Conservation (phyloP, 2,329 filamentous ascomycete genomes). For the Scedosporium aurantiacum region DNA sequence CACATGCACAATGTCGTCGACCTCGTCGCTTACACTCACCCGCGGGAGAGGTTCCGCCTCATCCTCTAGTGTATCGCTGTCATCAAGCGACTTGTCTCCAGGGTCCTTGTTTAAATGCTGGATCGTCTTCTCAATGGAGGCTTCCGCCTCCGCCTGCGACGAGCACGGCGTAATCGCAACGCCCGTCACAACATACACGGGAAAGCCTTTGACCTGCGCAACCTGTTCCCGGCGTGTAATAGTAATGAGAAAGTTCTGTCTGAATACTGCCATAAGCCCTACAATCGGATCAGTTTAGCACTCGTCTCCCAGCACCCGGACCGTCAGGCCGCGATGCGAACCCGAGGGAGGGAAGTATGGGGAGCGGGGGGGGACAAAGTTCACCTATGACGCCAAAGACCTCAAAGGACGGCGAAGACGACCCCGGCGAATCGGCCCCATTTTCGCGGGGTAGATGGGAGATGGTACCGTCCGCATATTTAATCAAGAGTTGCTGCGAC, state of each 20-base stretch:
- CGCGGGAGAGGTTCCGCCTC: slow-evolving; percentile 20
- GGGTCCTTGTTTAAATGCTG: slow-evolving; percentile 15
- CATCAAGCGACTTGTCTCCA: slow-evolving; percentile 25
- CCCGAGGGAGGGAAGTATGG: neutral
- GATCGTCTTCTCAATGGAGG: slow-evolving; percentile 55
- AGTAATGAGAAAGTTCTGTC: slow-evolving; percentile 71
- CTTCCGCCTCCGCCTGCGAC: slow-evolving; percentile 61
- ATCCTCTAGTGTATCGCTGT: slow-evolving; percentile 18
- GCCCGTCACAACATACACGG: slow-evolving; percentile 79
- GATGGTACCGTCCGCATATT: slow-evolving; percentile 51
- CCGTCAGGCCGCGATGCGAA: neutral
- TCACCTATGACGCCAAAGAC: slow-evolving; percentile 49
- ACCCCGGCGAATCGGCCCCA: neutral
- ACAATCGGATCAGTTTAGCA: neutral
- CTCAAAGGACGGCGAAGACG: slow-evolving; percentile 36
- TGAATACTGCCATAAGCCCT: slow-evolving; percentile 80
- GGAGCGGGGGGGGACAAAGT: slow-evolving; percentile 10
- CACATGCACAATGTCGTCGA: slow-evolving; percentile 28
- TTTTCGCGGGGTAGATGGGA: slow-evolving; percentile 31
- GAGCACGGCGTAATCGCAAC: slow-evolving; percentile 83
- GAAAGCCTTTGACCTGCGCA: slow-evolving; percentile 69
- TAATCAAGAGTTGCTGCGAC: slow-evolving; percentile 52
- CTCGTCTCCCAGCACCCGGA: neutral
- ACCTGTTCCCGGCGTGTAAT: slow-evolving; percentile 83
- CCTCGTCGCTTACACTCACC: slow-evolving; percentile 23